Percentiles rank a stretch among this genome's conserved stretches.
phyloP scores from a whole-genome alignment of 345 rosid species.

The rapeseed (Brassica napus) region Da-Ae NC_063436.1:10474001-10474500 shows the following conservation, averaged over 20 bases:
- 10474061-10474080: constrained; percentile 66
- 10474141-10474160: background rate
- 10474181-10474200: constrained; percentile 14
- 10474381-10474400: background rate
- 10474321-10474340: background rate
- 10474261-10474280: background rate
- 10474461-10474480: constrained; percentile 29
- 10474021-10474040: constrained; percentile 47
- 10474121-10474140: constrained; percentile 51
- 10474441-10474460: background rate
- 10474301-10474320: background rate
- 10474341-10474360: background rate
- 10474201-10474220: constrained; percentile 29
- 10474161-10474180: constrained; percentile 20
- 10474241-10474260: background rate
- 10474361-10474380: background rate
- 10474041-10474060: constrained; percentile 65
- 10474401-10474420: background rate
- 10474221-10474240: background rate
- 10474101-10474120: constrained; percentile 88
- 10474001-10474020: background rate
- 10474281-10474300: background rate
- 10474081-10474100: constrained; percentile 76
- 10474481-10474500: constrained; percentile 16
- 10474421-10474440: background rate